Evolutionary conservation across 768 basidiomycete genomes (phyloP).

Genomic region (Boletus patriciae): DNA sequence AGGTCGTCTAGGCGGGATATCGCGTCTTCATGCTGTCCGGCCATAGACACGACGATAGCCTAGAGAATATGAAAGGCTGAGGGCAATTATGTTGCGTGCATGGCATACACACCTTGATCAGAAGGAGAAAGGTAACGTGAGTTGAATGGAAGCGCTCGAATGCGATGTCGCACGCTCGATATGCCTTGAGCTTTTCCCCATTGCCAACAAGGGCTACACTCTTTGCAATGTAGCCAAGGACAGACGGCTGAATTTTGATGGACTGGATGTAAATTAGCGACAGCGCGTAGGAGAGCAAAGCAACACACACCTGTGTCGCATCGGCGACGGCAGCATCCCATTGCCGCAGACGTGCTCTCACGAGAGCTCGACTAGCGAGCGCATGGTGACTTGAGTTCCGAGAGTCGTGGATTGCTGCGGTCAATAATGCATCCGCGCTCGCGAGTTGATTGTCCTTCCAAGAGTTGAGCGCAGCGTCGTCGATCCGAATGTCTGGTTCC

Average conservation of each 20-base stretch:
- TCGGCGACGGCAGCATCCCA: background rate
- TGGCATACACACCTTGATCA: too few species aligned
- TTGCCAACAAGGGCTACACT: background rate
- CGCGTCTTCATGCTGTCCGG: too few species aligned
- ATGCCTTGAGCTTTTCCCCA: background rate
- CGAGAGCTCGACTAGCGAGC: background rate
- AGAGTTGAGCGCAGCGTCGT: background rate
- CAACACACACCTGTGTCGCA: background rate
- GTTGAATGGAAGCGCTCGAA: background rate
- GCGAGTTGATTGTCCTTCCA: too few species aligned
- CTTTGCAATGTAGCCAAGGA: conserved; percentile 4
- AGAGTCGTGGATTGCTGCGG: background rate
- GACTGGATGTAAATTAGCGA: background rate
- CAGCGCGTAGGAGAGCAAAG: background rate
- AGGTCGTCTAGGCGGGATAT: too few species aligned
- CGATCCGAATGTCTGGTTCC: conserved; percentile 1
- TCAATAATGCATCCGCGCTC: background rate
- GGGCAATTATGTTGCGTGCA: too few species aligned
- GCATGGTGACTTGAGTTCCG: background rate
- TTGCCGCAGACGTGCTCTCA: background rate
- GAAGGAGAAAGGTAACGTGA: background rate
- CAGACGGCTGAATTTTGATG: background rate
- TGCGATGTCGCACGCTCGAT: conserved; percentile 2
- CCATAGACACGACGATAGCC: too few species aligned
- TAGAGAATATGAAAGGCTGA: too few species aligned